Evolutionary conservation across 345 rosid genomes (phyloP).

Genomic region (Citrus maxima): DNA sequence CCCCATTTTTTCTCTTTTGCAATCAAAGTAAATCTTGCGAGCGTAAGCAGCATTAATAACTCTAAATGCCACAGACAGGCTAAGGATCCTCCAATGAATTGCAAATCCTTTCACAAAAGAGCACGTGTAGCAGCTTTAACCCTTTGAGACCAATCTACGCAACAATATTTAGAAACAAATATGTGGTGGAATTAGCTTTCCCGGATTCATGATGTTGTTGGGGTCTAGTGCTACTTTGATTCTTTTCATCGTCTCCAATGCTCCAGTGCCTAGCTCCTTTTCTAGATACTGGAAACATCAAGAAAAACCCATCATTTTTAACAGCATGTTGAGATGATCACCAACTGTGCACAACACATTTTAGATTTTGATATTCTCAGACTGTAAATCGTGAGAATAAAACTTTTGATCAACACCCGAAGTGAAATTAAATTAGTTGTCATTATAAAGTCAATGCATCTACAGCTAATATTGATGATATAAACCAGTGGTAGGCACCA

Average conservation of each 20-base stretch:
- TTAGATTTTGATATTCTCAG: not conserved
- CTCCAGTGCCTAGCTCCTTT: constrained; percentile 81
- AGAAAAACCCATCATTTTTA: not conserved
- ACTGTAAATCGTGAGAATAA: not conserved
- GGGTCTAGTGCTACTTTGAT: constrained; percentile 82
- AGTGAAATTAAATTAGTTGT: not conserved
- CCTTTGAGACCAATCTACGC: not conserved
- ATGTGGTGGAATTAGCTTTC: constrained; percentile 92
- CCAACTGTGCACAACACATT: not conserved
- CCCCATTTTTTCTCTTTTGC: not conserved
- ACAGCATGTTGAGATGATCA: not conserved
- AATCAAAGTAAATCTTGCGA: not conserved
- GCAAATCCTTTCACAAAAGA: not conserved
- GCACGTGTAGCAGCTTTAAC: not conserved
- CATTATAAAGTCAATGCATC: not conserved
- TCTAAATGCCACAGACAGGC: not conserved
- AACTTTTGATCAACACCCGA: not conserved
- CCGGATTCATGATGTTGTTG: constrained; percentile 90
- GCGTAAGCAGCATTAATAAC: not conserved
- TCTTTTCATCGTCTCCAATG: constrained; percentile 75
- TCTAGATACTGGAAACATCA: constrained; percentile 65
- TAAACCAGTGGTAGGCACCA: not conserved
- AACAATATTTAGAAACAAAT: constrained; percentile 49
- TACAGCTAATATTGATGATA: not conserved
- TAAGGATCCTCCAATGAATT: not conserved